phyloP scores from a whole-genome alignment of 2,329 filamentous ascomycete species.

The Nakataea oryzae region DNA sequence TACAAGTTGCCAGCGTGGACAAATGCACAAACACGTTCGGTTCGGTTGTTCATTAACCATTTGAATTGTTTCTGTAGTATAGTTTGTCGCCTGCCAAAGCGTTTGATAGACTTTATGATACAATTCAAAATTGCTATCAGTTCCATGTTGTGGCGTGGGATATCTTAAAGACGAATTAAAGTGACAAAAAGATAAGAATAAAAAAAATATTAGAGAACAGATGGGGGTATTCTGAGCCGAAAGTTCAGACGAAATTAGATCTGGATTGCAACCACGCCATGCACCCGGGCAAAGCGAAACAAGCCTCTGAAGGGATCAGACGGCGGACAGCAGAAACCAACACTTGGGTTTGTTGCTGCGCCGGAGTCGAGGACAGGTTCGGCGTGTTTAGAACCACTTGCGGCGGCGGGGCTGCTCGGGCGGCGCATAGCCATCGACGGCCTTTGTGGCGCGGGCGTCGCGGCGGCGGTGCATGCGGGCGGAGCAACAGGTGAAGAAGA shows the following conservation, averaged over 20 bases:
- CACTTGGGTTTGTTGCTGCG: neutral
- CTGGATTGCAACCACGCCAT: too few relatives aligned
- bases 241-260: too few relatives aligned
- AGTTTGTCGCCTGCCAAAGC: neutral
- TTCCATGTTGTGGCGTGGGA: neutral
- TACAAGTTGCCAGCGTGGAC: too few relatives aligned
- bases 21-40: too few relatives aligned
- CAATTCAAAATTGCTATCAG: neutral
- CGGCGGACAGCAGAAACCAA: neutral
- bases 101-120: neutral
- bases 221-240: neutral
- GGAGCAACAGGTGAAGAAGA: conserved; percentile 53
- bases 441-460: conserved; percentile 14
- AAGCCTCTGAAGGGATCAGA: neutral
- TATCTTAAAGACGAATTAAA: neutral
- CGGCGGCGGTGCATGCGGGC: conserved; percentile 30
- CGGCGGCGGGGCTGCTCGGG: conserved; percentile 10
- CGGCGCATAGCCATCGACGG: conserved; percentile 16
- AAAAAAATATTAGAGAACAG: too few relatives aligned
- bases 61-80: neutral
- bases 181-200: neutral
- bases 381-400: conserved; percentile 7
- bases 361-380: too few relatives aligned
- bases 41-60: too few relatives aligned
- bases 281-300: neutral